These are phyloP conservation scores for Crassisporium funariophilum DNA, from an alignment of 768 basidiomycete species.

Conservation along the genomic window DNA sequence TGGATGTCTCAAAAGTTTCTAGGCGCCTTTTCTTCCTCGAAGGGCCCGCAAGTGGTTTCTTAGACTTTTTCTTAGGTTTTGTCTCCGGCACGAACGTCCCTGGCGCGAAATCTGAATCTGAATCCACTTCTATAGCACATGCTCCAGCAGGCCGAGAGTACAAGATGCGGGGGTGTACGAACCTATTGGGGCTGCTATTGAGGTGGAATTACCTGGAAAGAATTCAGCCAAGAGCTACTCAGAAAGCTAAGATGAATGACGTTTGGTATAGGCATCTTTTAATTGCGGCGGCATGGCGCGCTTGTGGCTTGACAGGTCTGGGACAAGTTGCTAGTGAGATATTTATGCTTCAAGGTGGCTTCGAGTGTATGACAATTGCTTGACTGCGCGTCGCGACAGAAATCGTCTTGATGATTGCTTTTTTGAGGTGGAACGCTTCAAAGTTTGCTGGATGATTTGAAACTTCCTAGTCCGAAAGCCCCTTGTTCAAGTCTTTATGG, in stretches of 20 bases:
- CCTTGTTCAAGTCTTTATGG: too few relatives aligned
- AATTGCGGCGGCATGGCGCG: not conserved
- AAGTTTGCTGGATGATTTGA: too few relatives aligned
- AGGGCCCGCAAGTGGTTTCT: constrained; percentile 6
- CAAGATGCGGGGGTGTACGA: constrained; percentile 3
- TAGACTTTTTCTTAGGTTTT: constrained; percentile 30
- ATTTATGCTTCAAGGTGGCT: too few relatives aligned
- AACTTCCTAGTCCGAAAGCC: too few relatives aligned
- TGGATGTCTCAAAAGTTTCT: constrained; percentile 5
- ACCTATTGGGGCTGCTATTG: constrained; percentile 41
- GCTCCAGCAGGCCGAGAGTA: not conserved
- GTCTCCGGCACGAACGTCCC: constrained; percentile 38
- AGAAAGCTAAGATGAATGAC: constrained; percentile 17
- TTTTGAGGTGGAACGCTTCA: too few relatives aligned
- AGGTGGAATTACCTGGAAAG: constrained; percentile 31
- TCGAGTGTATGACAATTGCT: too few relatives aligned
- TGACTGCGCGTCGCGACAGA: too few relatives aligned
- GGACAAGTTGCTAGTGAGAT: too few relatives aligned
- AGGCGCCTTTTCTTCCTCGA: constrained; percentile 14
- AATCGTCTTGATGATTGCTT: too few relatives aligned
- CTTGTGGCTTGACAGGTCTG: not conserved
- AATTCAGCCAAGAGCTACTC: not conserved
- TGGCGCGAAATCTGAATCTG: constrained; percentile 52
- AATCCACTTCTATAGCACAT: constrained; percentile 39
- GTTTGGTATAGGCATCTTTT: constrained; percentile 21